Percentiles rank a stretch among this genome's conserved stretches.
These are phyloP conservation scores for Acacia pycnantha DNA, from an alignment of 331 rosid species.

Conservation along the genomic window DNA sequence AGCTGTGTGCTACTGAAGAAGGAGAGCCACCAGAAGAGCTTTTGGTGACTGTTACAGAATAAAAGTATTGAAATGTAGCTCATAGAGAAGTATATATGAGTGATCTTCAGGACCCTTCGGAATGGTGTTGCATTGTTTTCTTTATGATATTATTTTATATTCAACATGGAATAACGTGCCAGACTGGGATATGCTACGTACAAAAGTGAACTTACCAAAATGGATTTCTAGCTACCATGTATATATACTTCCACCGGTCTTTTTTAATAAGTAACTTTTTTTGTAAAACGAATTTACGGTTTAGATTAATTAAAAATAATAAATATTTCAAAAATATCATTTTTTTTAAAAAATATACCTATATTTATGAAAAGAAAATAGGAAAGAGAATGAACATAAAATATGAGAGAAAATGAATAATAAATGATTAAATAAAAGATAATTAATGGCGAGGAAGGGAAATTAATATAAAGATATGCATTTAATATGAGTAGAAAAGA, in stretches of 20 bases:
- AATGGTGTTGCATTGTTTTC: slow-evolving; percentile 27
- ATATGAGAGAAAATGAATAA: no score
- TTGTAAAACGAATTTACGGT: no score
- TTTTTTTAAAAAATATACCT: no score
- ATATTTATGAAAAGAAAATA: no score
- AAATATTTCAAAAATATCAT: no score
- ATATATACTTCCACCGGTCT: not conserved
- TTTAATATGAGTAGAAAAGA: no score
- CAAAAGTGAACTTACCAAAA: slow-evolving; percentile 14
- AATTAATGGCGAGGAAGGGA: no score
- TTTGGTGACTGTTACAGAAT: not conserved
- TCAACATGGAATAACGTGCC: slow-evolving; percentile 28
- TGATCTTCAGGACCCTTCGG: slow-evolving; percentile 23
- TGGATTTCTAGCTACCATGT: not conserved
- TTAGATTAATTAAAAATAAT: no score
- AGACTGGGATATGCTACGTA: slow-evolving; percentile 10
- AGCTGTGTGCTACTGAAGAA: slow-evolving; percentile 1
- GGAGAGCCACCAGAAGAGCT: slow-evolving; percentile 15
- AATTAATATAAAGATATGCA: no score
- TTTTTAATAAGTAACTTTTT: no score
- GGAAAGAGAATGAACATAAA: no score
- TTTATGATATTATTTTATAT: not conserved
- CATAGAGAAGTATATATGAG: not conserved
- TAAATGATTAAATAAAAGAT: no score
- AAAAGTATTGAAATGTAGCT: not conserved